These are phyloP conservation scores for Clonostachys rosea DNA, from an alignment of 2,329 filamentous ascomycete genomes.

Conservation along the genomic window DNA sequence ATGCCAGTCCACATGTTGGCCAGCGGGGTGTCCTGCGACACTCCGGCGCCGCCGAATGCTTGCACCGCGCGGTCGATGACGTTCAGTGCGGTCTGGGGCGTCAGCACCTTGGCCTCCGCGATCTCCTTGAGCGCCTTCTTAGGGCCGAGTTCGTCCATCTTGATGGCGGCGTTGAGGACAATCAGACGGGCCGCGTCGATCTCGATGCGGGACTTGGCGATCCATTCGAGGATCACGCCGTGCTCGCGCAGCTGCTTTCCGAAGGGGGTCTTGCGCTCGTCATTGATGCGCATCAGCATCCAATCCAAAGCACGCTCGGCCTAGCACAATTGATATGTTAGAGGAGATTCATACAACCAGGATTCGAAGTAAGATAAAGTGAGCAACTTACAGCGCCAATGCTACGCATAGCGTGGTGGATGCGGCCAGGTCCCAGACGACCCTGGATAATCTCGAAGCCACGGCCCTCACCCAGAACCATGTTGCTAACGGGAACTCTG, in stretches of 20 bases:
- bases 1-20: conserved; percentile 78
- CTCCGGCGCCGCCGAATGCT: conserved; percentile 84
- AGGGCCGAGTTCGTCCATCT: conserved; percentile 85
- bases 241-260: conserved; percentile 83
- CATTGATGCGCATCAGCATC: conserved; percentile 93
- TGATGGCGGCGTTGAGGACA: conserved; percentile 90
- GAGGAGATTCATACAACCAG: not conserved
- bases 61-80: conserved; percentile 95
- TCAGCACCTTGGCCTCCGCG: conserved; percentile 88
- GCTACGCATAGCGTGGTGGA: conserved; percentile 95
- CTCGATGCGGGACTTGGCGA: conserved; percentile 86
- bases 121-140: conserved; percentile 92
- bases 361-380: not conserved
- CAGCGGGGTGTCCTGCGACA: conserved; percentile 91
- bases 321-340: conserved; percentile 19
- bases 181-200: conserved; percentile 88
- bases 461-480: conserved; percentile 87
- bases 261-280: conserved; percentile 85
- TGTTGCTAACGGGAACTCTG: conserved; percentile 75
- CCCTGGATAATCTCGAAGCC: conserved; percentile 99
- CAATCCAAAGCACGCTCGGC: conserved; percentile 90
- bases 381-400: conserved; percentile 66
- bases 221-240: conserved; percentile 92
- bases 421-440: conserved; percentile 88
- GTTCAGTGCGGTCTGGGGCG: conserved; percentile 74